Evolutionary conservation across 345 rosid genomes (phyloP).

Genomic region (Boechera retrofracta): DNA sequence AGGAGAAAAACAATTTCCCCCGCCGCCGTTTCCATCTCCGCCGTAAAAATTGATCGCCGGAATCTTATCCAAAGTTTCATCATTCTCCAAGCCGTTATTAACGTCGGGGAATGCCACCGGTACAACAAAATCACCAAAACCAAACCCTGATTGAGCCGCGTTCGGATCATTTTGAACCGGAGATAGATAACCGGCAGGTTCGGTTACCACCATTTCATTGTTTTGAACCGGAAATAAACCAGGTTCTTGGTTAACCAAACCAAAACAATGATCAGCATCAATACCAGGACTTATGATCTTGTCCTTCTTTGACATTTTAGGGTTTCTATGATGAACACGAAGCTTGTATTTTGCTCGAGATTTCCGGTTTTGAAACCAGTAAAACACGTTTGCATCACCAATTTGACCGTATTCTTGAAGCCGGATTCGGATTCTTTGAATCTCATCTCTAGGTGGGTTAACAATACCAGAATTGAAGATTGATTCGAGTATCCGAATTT

Average conservation of each 20-base stretch:
- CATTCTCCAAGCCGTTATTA: slow-evolving; percentile 13
- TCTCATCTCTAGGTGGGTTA: slow-evolving; percentile 94
- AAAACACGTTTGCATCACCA: slow-evolving; percentile 92
- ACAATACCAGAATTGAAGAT: slow-evolving; percentile 95
- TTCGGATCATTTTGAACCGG: slow-evolving; percentile 42
- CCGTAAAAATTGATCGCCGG: slow-evolving; percentile 28
- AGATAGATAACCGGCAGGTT: slow-evolving; percentile 51
- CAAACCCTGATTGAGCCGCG: slow-evolving; percentile 20
- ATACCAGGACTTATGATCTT: slow-evolving; percentile 14
- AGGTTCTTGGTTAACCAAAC: slow-evolving; percentile 55
- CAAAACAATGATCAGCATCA: slow-evolving; percentile 35
- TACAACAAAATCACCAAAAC: slow-evolving; percentile 33
- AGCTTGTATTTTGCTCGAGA: slow-evolving; percentile 91
- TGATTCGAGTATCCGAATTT: slow-evolving; percentile 84
- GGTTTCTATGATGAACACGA: slow-evolving; percentile 62
- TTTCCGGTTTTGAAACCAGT: slow-evolving; percentile 97
- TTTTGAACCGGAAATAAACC: slow-evolving; percentile 48
- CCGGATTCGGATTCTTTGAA: slow-evolving; percentile 75
- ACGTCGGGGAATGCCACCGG: slow-evolving; percentile 27
- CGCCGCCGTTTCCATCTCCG: slow-evolving; percentile 3
- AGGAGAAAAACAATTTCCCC: slow-evolving; percentile 22
- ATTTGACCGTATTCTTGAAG: slow-evolving; percentile 90
- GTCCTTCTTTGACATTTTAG: slow-evolving; percentile 45
- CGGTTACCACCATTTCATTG: slow-evolving; percentile 50
- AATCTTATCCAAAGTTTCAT: neutral